A percentile compares a stretch with the other conserved stretches of the same genome.
phyloP scores from a whole-genome alignment of 345 rosid species.

The Nasturtium officinale region DNA sequence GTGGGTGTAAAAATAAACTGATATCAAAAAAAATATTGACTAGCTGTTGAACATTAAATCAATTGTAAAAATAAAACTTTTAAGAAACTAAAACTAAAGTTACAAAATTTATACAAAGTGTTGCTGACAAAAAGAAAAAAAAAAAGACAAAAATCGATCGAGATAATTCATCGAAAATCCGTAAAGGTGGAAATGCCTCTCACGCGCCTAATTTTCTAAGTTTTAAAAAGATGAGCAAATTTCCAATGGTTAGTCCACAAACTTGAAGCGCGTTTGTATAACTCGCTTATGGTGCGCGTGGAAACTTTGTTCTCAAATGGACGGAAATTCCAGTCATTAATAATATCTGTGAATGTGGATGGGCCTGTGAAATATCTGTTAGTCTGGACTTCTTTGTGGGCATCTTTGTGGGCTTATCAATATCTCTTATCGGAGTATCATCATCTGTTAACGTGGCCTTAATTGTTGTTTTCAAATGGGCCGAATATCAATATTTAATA shows the following conservation, averaged over 20 bases:
- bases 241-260: background rate
- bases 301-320: background rate
- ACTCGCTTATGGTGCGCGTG: background rate
- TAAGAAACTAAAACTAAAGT: too few relatives aligned
- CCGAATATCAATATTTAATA: too few relatives aligned
- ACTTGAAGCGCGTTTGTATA: background rate
- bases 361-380: background rate
- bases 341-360: too few relatives aligned
- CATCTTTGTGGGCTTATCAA: background rate
- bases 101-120: too few relatives aligned
- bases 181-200: background rate
- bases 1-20: too few relatives aligned
- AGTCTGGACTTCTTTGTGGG: background rate
- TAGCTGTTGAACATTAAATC: background rate
- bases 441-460: background rate
- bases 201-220: background rate
- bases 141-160: too few relatives aligned
- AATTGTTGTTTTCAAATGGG: background rate
- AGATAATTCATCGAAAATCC: background rate
- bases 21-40: too few relatives aligned
- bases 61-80: background rate
- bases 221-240: background rate
- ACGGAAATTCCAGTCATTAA: too few relatives aligned
- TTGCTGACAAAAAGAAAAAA: background rate
- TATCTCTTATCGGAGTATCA: too few relatives aligned